Conservation (phyloP, 371 early-diverging fungal genomes). For the Gilbertella persicaria region DNA sequence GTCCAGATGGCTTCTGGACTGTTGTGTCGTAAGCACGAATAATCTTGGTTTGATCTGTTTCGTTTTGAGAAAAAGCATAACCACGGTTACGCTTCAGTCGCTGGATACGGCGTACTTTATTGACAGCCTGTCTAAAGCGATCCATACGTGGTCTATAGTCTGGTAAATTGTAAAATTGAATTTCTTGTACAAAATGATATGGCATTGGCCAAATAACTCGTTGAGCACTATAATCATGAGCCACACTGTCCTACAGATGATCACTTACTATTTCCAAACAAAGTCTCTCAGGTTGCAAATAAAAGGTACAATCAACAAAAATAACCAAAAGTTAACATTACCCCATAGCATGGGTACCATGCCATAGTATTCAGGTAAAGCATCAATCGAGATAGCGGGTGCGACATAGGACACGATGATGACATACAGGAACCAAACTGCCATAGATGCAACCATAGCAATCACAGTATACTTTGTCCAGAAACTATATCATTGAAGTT, state of each 20-base stretch:
- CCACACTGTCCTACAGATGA: not conserved
- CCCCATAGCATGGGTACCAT: constrained; percentile 76
- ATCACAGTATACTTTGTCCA: constrained; percentile 88
- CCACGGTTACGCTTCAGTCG: constrained; percentile 92
- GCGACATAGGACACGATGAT: constrained; percentile 85
- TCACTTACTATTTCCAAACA: constrained; percentile 88
- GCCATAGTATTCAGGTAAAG: constrained; percentile 78
- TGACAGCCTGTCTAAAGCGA: constrained; percentile 95
- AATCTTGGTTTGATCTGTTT: constrained; percentile 91
- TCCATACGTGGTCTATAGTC: constrained; percentile 97
- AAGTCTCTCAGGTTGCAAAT: constrained; percentile 86
- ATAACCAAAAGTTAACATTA: constrained; percentile 86
- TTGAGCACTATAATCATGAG: constrained; percentile 55
- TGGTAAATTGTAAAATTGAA: constrained; percentile 97
- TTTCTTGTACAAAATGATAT: constrained; percentile 97
- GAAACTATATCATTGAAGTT: constrained; percentile 34
- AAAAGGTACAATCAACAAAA: constrained; percentile 79
- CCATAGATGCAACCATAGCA: constrained; percentile 83
- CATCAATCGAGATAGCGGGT: constrained; percentile 69
- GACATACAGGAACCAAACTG: constrained; percentile 86
- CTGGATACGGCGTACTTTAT: constrained; percentile 94
- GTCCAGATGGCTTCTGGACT: constrained; percentile 83
- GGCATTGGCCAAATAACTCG: constrained; percentile 79
- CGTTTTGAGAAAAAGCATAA: constrained; percentile 97
- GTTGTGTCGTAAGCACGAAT: constrained; percentile 97